These are phyloP conservation scores for Artemisia annua DNA, from an alignment of 129 eudicot species.

Conservation along the genomic window DNA sequence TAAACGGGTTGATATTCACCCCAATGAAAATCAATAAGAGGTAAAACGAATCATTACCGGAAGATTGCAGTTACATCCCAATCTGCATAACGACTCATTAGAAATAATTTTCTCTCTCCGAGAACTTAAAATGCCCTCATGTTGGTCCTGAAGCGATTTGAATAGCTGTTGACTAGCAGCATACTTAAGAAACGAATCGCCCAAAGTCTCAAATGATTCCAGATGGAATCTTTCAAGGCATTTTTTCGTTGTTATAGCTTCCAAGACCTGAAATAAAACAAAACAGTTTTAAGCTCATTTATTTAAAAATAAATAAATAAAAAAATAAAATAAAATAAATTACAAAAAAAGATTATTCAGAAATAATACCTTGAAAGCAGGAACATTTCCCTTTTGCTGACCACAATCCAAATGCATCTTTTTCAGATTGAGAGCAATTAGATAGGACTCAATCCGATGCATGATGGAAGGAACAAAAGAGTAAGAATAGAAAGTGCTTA, in stretches of 20 bases:
- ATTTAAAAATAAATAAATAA: no score
- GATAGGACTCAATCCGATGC: constrained; percentile 83
- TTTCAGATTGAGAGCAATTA: constrained; percentile 62
- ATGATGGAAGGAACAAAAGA: constrained; percentile 73
- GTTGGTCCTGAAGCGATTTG: constrained; percentile 47
- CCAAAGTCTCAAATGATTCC: constrained; percentile 90
- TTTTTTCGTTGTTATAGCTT: constrained; percentile 76
- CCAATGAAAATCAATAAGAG: neutral
- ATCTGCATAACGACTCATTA: constrained; percentile 67
- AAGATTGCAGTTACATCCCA: constrained; percentile 69
- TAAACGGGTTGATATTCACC: no score
- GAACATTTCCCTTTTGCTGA: constrained; percentile 47
- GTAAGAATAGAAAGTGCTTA: constrained; percentile 58
- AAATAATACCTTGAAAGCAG: constrained; percentile 48
- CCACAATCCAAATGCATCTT: constrained; percentile 47
- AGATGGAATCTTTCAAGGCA: constrained; percentile 72
- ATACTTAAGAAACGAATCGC: constrained; percentile 86
- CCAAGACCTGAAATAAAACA: constrained; percentile 57
- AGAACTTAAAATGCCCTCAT: constrained; percentile 70
- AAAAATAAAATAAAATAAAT: no score
- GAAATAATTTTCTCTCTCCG: constrained; percentile 51
- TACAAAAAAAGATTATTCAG: no score
- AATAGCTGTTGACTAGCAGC: constrained; percentile 76
- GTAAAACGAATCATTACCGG: constrained; percentile 45
- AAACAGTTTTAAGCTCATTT: neutral